Evolutionary conservation across 2,329 filamentous ascomycete species (phyloP), one percentile per base, ranked within the genome.

Genomic region (Penicillium oxalicum): DNA sequence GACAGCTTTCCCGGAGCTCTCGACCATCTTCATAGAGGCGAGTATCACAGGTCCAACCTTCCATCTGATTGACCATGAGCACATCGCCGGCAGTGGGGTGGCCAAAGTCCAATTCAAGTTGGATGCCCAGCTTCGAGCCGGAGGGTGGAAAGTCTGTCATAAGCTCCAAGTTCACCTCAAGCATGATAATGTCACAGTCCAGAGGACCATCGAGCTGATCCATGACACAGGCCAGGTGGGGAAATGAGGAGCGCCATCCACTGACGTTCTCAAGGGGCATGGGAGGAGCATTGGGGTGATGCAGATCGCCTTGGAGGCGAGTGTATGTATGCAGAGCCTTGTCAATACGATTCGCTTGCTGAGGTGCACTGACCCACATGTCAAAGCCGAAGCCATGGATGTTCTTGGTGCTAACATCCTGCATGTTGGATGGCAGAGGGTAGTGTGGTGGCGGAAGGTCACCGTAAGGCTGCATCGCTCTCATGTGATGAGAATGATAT

Each of bases 291-390:
- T 41, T 58, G 13, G 64, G 65, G 12, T 64, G 67, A 34, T 64
- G 62, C 37, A 66, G 63, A 40, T 70, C 68, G 37, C 64, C 64
- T 51, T 73, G 68, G 7, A 74, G 62, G 27, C 66, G 64, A 8
- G 71, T 75, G 54, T 74, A 76, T 35, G 61, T 61, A 57, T 75
- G 73, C 32, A 71, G 56, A n/a, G 68, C 66, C 47, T 69, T 64
- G 38, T 72, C 69, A 18, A 65, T 62, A 25, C 62, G 61, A 40
- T 66, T 62, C 5, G 60, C 64, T 47, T 69, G 64, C 37, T 67
- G 59, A 41, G 65, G 65, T 4, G 62, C 60, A 53, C 65, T 70
- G 6, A 74, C 70, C 70, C 70, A 74, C 72, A 75, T 75, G 40
- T 70, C 67, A 51, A 76, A 74, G 40, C 62, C 66, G 43, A 74